Base-by-base conservation (phyloP, 768 basidiomycete genomes). In the Trametes sanguinea region DNA sequence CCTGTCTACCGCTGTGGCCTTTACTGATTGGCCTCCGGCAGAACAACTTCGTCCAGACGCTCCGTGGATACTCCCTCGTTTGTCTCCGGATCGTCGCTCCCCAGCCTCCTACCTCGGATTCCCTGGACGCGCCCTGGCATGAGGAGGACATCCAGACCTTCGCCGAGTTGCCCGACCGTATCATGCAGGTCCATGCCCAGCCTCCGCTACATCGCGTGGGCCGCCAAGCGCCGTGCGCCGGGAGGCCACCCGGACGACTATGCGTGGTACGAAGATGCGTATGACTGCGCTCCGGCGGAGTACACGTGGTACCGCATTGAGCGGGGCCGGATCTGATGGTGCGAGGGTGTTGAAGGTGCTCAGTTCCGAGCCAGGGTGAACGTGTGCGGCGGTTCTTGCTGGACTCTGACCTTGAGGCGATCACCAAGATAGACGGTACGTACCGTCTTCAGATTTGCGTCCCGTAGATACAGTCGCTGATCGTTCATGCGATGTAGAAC, bases 141-240 rank as follows among this genome's bases (percentile, higher is more conserved):
- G 61, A 56, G 30, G 61, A 51, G 9, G 61, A 62, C 50, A n/a
- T 62, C 7, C 54, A 51, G 33, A 51, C 54, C 4, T 43, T 62
- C 7, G 61, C 61, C 9, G 61, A 62, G 42, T 54, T 62, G 6
- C 61, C 61, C 13, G 61, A 62, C 43, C 40, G 48, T 17, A 35
- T 56, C 48, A n/a, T 37, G 42, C 61, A 56, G 32, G 54, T 39
- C 32, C 32, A 51, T 62, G 11, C 54, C 61, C 14, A 62, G 16
- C 48, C 61, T 62, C 1, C 61, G 61, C 32, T 62, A 62, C 33
- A 45, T 62, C 48, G 61, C 61, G n/a, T 62, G 61, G 61, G 61
- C 61, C 5, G 48, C 61, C 10, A 62, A 46, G 50, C 61, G 61
- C 48, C 42, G 48, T 33, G 48, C 39, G 11, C 50, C 54, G 6